Evolutionary conservation across 2,329 filamentous ascomycete genomes (phyloP).

Genomic region (Corinectria fuckeliana): DNA sequence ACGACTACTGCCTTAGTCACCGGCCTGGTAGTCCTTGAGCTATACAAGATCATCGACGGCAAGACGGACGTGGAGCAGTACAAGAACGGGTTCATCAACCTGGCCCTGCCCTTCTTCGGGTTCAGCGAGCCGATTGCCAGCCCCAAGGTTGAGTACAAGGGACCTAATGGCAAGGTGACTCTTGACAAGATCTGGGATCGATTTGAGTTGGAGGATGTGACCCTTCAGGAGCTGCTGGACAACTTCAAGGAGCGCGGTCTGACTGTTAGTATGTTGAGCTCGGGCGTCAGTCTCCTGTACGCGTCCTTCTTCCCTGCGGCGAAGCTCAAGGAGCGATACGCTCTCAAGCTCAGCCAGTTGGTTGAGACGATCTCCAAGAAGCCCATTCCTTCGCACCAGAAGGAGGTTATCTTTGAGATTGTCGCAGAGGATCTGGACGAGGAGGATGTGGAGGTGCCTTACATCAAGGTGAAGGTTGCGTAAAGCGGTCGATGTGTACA

Average conservation of each 20-base stretch:
- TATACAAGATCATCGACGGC: constrained; percentile 96
- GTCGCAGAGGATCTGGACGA: constrained; percentile 87
- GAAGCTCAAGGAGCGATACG: constrained; percentile 81
- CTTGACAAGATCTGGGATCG: constrained; percentile 99
- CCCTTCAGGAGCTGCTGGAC: constrained; percentile 81
- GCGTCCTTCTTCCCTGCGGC: constrained; percentile 86
- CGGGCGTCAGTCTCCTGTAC: constrained; percentile 94
- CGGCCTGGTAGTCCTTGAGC: constrained; percentile 87
- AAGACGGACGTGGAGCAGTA: constrained; percentile 98
- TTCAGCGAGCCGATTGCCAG: constrained; percentile 97
- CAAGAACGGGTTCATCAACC: constrained; percentile 98
- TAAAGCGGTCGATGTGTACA: constrained; percentile 27
- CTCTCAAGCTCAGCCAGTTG: constrained; percentile 85
- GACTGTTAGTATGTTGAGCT: constrained; percentile 90
- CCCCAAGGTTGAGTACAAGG: constrained; percentile 88
- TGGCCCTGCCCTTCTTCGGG: constrained; percentile 95
- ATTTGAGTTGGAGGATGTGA: constrained; percentile 88
- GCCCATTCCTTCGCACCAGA: constrained; percentile 87
- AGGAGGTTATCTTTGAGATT: constrained; percentile 95
- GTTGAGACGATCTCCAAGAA: constrained; percentile 92
- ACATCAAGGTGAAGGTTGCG: constrained; percentile 84
- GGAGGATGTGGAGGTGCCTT: constrained; percentile 96
- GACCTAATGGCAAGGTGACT: constrained; percentile 77
- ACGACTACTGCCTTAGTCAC: constrained; percentile 97
- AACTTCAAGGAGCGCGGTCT: constrained; percentile 83